These are phyloP conservation scores for Amanita muscaria DNA, from an alignment of 768 basidiomycete species.

Conservation along the genomic window DNA sequence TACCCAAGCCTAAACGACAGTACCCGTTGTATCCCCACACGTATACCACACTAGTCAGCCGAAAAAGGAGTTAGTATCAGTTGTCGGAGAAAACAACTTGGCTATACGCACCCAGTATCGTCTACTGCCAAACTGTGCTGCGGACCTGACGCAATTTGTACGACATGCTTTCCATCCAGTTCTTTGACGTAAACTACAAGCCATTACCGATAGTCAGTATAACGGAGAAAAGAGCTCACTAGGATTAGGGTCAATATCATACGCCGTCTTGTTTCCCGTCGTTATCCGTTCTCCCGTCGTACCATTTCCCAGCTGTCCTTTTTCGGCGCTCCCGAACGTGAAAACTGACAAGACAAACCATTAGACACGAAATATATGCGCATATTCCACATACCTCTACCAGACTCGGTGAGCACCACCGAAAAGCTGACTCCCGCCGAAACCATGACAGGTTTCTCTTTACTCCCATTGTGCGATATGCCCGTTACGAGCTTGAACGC, in stretches of 20 bases:
- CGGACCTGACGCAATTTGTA: slow-evolving; percentile 76
- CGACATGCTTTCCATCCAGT: slow-evolving; percentile 68
- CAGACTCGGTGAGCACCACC: slow-evolving; percentile 71
- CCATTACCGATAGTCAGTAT: neutral
- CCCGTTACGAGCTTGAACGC: slow-evolving; percentile 57
- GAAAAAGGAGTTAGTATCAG: slow-evolving; percentile 3
- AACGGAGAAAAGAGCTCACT: slow-evolving; percentile 29
- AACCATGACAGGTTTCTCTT: slow-evolving; percentile 61
- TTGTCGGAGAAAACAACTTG: neutral
- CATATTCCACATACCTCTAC: slow-evolving; percentile 62
- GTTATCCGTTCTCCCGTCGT: slow-evolving; percentile 88
- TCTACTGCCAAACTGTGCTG: slow-evolving; percentile 85
- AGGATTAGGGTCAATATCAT: slow-evolving; percentile 67
- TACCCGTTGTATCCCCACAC: slow-evolving; percentile 91
- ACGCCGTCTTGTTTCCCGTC: slow-evolving; percentile 77
- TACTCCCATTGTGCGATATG: slow-evolving; percentile 46
- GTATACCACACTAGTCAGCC: slow-evolving; percentile 61
- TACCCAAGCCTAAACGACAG: slow-evolving; percentile 82
- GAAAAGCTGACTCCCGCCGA: slow-evolving; percentile 83
- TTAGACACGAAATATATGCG: slow-evolving; percentile 3
- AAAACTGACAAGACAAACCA: slow-evolving; percentile 44
- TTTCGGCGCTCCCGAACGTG: slow-evolving; percentile 84
- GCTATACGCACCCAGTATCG: slow-evolving; percentile 51
- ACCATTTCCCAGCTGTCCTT: slow-evolving; percentile 90
- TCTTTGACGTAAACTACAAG: slow-evolving; percentile 70